Conservation (phyloP, 176 grass and related monocot genomes). For the Panicum miliaceum region DNA sequence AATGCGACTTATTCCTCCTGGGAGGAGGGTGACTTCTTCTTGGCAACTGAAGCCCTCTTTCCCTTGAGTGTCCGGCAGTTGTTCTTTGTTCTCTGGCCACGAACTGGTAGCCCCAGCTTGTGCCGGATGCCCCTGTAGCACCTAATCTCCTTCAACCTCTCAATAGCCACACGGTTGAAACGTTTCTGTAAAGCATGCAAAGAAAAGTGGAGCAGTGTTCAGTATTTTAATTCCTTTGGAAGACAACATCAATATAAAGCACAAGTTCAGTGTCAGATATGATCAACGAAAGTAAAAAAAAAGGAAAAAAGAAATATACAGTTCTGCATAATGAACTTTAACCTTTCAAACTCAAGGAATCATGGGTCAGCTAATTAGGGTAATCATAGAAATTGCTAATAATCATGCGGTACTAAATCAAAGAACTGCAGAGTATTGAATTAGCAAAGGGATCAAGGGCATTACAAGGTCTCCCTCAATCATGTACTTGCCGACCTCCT, state of each 20-base stretch:
- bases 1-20: slow-evolving; percentile 46
- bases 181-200: slow-evolving; percentile 70
- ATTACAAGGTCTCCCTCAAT: slow-evolving; percentile 93
- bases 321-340: background rate
- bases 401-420: background rate
- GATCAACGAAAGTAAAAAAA: background rate
- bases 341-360: slow-evolving; percentile 5
- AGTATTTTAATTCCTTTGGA: slow-evolving; percentile 19
- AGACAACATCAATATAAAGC: slow-evolving; percentile 5
- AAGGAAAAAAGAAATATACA: background rate
- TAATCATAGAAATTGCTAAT: background rate
- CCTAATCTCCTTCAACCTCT: slow-evolving; percentile 91
- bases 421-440: background rate
- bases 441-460: slow-evolving; percentile 3
- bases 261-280: background rate
- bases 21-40: slow-evolving; percentile 70
- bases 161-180: slow-evolving; percentile 74
- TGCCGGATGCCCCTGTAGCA: slow-evolving; percentile 83
- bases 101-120: slow-evolving; percentile 71
- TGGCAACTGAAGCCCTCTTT: slow-evolving; percentile 73
- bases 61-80: slow-evolving; percentile 93
- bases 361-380: background rate
- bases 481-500: slow-evolving; percentile 95
- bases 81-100: slow-evolving; percentile 90
- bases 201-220: background rate